Percentiles rank a stretch among this genome's conserved stretches.
Conservation (phyloP, 768 basidiomycete genomes). For the Suillus americanus region DNA sequence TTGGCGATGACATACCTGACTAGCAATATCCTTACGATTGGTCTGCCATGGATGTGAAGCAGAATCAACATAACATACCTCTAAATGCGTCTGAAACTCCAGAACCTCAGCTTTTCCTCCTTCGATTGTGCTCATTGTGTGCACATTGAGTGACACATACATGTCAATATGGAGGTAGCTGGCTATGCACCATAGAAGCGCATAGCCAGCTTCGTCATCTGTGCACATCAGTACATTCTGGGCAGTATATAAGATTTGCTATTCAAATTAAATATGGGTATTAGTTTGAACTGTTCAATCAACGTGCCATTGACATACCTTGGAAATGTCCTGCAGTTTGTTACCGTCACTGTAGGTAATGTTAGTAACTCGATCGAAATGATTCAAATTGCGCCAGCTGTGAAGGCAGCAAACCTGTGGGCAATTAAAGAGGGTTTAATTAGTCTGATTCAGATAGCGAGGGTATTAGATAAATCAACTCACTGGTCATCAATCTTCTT, state of each 20-base stretch:
- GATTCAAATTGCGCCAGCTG: constrained; percentile 35
- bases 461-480: neutral
- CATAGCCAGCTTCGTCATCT: constrained; percentile 16
- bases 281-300: too few relatives aligned
- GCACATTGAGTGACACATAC: constrained; percentile 29
- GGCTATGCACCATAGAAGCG: constrained; percentile 28
- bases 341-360: constrained; percentile 33
- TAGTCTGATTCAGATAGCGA: neutral
- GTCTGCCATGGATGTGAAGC: neutral
- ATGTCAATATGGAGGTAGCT: constrained; percentile 33
- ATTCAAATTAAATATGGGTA: neutral
- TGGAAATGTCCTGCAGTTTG: constrained; percentile 37
- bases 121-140: constrained; percentile 27
- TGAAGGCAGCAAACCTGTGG: constrained; percentile 25
- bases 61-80: too few relatives aligned
- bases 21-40: neutral
- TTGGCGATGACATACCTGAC: neutral
- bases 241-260: constrained; percentile 30
- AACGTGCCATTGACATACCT: constrained; percentile 20
- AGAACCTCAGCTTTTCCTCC: constrained; percentile 14
- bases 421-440: neutral
- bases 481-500: constrained; percentile 23
- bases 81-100: too few relatives aligned
- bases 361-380: constrained; percentile 25
- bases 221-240: constrained; percentile 22